Percentiles rank a stretch among this genome's conserved stretches.
Conservation (phyloP, 192 early-diverging fungal genomes). For the Backusella liffmaniae region DNA sequence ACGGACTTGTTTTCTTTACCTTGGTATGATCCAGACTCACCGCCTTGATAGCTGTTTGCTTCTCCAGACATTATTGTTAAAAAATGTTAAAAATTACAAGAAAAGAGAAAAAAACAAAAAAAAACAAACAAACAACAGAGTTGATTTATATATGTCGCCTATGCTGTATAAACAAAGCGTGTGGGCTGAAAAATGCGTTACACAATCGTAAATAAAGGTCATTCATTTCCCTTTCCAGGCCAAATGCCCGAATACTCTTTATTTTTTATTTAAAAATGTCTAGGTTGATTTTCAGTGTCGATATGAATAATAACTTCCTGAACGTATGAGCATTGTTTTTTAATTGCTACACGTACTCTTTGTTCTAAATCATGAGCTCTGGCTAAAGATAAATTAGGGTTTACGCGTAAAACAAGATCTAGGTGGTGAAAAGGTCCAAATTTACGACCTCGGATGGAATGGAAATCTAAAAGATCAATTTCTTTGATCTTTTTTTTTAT, state of each 20-base stretch:
- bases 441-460: slow-evolving; percentile 52
- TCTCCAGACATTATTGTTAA: slow-evolving; percentile 6
- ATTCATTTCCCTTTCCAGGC: not conserved
- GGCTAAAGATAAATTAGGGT: slow-evolving; percentile 45
- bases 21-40: slow-evolving; percentile 3
- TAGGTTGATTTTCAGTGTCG: slow-evolving; percentile 25
- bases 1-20: not conserved
- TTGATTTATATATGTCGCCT: not conserved
- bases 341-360: slow-evolving; percentile 25
- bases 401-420: slow-evolving; percentile 53
- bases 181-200: not conserved
- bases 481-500: slow-evolving; percentile 16
- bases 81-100: not conserved
- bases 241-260: not conserved
- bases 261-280: slow-evolving; percentile 13
- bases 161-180: not conserved
- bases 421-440: slow-evolving; percentile 56
- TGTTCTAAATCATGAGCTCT: slow-evolving; percentile 48
- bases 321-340: slow-evolving; percentile 34
- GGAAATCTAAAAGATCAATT: slow-evolving; percentile 42
- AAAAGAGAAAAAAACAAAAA: slow-evolving; percentile 5
- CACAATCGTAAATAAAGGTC: not conserved
- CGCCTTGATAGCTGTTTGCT: slow-evolving; percentile 21
- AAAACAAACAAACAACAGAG: not conserved
- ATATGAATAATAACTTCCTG: slow-evolving; percentile 42